Base-by-base conservation (phyloP, 2,329 filamentous ascomycete genomes). In the Fusarium sp. region DNA sequence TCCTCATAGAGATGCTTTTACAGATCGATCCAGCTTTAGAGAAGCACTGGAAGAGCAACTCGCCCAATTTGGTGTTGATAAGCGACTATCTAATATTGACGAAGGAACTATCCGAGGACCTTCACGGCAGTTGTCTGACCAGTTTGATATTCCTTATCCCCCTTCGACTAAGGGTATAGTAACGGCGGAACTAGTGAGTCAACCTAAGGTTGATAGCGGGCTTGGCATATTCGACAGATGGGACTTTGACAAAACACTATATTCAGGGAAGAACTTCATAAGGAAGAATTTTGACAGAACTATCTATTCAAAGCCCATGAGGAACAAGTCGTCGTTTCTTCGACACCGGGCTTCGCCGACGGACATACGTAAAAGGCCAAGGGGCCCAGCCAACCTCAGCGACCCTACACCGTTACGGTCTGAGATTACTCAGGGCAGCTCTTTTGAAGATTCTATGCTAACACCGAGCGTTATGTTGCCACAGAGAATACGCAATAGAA, bases 141-240 rank as follows among this genome's bases (percentile, higher is more conserved):
- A 81, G 45, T 82, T 83, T 60, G 81, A 81, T 48, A 80, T 83
- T 59, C 63, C 77, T 18, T 82, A 81, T 62, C 81, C 81, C 12
- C 75, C 76, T 8, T 77, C 79, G 5, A 64, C 70, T 10, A 55
- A 62, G 52, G 67, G 48, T 9, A 66, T 74, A 45, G 69, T 45
- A 52, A 66, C 56, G 14, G 62, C 65, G 20, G 61, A 61, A 34
- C 39, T 57, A 24, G 64, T 65, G 13, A 32, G 30, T 20, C 58
- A 68, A 42, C 26, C 66, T 32, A 47, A 72, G 68, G 50, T 66
- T 44, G 47, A 66, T 57, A 55, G 65, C 51, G 38, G 66, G 50
- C 14, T 52, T 28, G 26, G 38, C 22, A n/a, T 47, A 52, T 45
- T 55, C n/a, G 48, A 42, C 50, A 48, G 28, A 45, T 56, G 32